Percentiles rank a stretch among this genome's conserved stretches.
Conservation (phyloP, 495 filamentous ascomycete species). For the Ramalina intermedia region DNA sequence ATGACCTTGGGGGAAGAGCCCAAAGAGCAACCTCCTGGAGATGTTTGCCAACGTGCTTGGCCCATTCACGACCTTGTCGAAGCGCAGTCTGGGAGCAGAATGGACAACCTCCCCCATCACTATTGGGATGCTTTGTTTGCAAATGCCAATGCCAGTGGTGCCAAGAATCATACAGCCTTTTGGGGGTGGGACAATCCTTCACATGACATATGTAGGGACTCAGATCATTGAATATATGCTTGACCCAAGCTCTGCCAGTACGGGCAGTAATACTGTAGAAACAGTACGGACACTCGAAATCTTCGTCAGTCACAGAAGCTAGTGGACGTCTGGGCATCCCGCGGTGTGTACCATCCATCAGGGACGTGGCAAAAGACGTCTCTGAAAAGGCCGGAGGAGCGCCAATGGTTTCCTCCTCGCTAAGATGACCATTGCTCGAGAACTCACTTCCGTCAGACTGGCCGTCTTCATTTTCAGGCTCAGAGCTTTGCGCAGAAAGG, state of each 20-base stretch:
- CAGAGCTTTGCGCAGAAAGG: background rate
- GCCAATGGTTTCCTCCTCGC: background rate
- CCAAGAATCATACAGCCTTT: slow-evolving; percentile 15
- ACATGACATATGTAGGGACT: slow-evolving; percentile 19
- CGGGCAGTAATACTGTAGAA: slow-evolving; percentile 12
- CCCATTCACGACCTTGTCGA: background rate
- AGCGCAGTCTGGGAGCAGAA: background rate
- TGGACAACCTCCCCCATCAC: background rate
- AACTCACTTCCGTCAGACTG: background rate
- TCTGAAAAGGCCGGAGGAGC: slow-evolving; percentile 1
- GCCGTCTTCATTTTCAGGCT: background rate
- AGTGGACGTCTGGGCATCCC: slow-evolving; percentile 6
- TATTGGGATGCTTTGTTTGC: slow-evolving; percentile 1
- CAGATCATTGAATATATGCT: slow-evolving; percentile 21
- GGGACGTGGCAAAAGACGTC: slow-evolving; percentile 5
- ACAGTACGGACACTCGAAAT: slow-evolving; percentile 22
- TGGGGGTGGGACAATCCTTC: slow-evolving; percentile 10
- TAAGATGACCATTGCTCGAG: background rate
- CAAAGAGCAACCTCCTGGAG: slow-evolving; percentile 5
- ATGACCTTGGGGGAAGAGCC: too few relatives aligned
- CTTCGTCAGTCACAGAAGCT: background rate
- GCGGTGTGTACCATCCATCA: background rate
- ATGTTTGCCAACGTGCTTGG: slow-evolving; percentile 3
- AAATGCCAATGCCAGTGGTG: slow-evolving; percentile 17
- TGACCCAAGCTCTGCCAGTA: slow-evolving; percentile 9